Percentiles rank a stretch among this genome's conserved stretches.
Conservation (phyloP, 1,284 basidiomycete genomes). For the Sanghuangporus weigelae region DNA sequence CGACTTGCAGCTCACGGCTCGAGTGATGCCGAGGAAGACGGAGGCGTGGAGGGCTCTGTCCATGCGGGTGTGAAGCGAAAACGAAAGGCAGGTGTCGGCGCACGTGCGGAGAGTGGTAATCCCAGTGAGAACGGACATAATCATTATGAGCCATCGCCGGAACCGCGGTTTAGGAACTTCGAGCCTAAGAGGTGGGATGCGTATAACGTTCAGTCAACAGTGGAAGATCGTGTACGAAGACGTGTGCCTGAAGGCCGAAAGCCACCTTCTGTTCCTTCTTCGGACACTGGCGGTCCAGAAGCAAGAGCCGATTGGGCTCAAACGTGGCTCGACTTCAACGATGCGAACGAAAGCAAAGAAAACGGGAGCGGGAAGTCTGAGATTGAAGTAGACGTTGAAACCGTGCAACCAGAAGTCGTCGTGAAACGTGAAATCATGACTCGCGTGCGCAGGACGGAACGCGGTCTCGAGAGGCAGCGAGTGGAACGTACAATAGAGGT, state of each 20-base stretch:
- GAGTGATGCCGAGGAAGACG: conserved; percentile 60
- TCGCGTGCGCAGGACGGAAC: conserved; percentile 51
- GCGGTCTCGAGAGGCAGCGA: conserved; percentile 28
- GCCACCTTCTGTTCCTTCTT: conserved; percentile 25
- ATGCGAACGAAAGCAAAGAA: background rate
- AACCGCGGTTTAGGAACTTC: conserved; percentile 53
- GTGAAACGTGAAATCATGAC: conserved; percentile 46
- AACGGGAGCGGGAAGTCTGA: background rate
- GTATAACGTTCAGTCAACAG: conserved; percentile 37
- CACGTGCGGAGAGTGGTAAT: background rate
- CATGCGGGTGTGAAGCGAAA: background rate
- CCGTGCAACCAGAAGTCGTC: conserved; percentile 40
- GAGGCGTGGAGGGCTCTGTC: conserved; percentile 21
- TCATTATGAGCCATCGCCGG: background rate
- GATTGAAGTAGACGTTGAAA: conserved; percentile 19
- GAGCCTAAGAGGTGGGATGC: conserved; percentile 60
- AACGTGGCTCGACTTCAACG: conserved; percentile 6
- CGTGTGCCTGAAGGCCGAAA: conserved; percentile 28
- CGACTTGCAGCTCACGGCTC: conserved; percentile 56
- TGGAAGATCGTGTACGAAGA: conserved; percentile 30
- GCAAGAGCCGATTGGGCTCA: conserved; percentile 11
- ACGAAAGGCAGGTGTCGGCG: conserved; percentile 6
- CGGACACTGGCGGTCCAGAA: background rate
- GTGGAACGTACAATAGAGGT: conserved; percentile 10
- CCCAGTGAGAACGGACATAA: background rate